These are phyloP conservation scores for Candida krabiensis DNA, from an alignment of 805 yeast species.

Conservation along the genomic window DNA sequence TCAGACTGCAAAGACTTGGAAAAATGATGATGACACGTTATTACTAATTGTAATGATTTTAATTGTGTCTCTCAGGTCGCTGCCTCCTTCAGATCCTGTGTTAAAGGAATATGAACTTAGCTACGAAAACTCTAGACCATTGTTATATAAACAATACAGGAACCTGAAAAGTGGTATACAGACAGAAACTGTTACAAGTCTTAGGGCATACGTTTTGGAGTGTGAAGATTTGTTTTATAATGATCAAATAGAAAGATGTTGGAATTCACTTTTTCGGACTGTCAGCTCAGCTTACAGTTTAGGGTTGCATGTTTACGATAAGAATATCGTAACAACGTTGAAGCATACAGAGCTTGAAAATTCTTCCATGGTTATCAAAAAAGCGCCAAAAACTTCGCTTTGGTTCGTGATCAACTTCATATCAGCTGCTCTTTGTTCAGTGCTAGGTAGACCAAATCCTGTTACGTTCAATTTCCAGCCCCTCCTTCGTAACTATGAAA, in stretches of 20 bases:
- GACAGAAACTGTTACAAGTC: conserved; percentile 47
- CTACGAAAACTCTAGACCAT: conserved; percentile 24
- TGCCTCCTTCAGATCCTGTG: conserved; percentile 28
- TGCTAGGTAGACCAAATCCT: conserved; percentile 56
- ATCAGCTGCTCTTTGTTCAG: conserved; percentile 49
- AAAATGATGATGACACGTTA: conserved; percentile 46
- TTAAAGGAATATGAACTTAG: conserved; percentile 23
- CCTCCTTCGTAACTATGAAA: conserved; percentile 32
- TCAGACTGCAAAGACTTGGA: conserved; percentile 39
- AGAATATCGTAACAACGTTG: conserved; percentile 32
- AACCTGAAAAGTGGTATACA: conserved; percentile 46
- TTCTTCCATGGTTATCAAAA: conserved; percentile 27
- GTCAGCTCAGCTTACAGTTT: conserved; percentile 51
- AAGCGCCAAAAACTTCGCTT: conserved; percentile 42
- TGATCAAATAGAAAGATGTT: conserved; percentile 50
- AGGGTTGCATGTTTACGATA: conserved; percentile 48
- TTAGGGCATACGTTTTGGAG: conserved; percentile 49
- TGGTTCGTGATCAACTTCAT: conserved; percentile 52
- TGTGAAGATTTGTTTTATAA: conserved; percentile 51
- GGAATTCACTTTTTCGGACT: conserved; percentile 51
- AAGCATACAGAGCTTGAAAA: conserved; percentile 32
- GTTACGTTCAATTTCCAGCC: conserved; percentile 42
- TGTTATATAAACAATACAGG: conserved; percentile 41
- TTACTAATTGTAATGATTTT: conserved; percentile 45
- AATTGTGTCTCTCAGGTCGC: conserved; percentile 38